Base-by-base conservation (phyloP, 2,329 filamentous ascomycete genomes). In the Nannizziopsis barbatae region DNA sequence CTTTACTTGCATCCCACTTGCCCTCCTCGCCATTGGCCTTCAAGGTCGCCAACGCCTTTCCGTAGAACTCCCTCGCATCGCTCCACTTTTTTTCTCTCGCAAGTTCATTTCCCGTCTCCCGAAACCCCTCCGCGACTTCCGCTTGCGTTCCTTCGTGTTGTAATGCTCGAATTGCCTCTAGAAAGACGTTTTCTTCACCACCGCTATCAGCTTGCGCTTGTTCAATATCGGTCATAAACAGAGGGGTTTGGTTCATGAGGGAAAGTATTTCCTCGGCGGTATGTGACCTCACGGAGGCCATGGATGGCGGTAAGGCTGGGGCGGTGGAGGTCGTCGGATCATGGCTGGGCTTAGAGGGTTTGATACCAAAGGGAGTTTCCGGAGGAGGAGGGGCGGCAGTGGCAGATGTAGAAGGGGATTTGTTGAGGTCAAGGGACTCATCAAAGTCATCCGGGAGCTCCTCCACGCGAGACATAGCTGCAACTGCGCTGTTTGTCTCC, bases 151-250 rank as follows among this genome's bases (percentile, higher is more conserved):
- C 93, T 70, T 98, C 92, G 63, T 95, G 95, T 27, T 87, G 86
- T 35, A 98, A 72, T 0, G 92, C 90, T 62, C 86, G 84, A 52
- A 98, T 75, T 0, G 92, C 93, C 58, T 93, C 88, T 0, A 95
- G 73, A 56, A 85, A 81, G 53, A 83, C 74, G 61, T 95, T 95
- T 55, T 93, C 84, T 58, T 86, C 75, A 50, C 68, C 69, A 70
- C 50, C 20, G 30, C 75, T 73, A 52, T 74, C 73, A 50, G 74
- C 75, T 46, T 73, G 74, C 10, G 74, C 75, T 51, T 77, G 75
- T 50, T 77, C 86, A 31, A 95, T 75, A 56, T 86, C 82, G 27
- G 88, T 96, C 92, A 98, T 98, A 74, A 98, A 98, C 33, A 98
- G 76, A 5, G 92, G 92, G 42, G 77, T 75, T 55, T 80, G 78